Conservation (phyloP, 1,284 basidiomycete species). For the Puccinia novopanici region DNA sequence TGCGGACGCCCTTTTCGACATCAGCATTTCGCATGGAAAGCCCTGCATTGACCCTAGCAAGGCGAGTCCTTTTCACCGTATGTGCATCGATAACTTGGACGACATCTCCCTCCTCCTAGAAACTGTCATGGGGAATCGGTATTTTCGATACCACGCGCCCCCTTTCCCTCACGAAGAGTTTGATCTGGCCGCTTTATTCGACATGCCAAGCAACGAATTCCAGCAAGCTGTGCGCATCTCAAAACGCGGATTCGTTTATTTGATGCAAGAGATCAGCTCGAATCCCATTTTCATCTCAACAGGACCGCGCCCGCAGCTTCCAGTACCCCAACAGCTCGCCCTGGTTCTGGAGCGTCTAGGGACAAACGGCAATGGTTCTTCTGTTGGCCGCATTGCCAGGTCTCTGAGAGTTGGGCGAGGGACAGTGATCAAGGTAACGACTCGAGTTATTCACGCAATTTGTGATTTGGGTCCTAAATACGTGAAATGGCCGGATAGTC, state of each 20-base stretch:
- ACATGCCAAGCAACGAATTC: conserved; percentile 2
- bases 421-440: conserved; percentile 10
- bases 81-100: too few species aligned
- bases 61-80: too few species aligned
- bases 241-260: background rate
- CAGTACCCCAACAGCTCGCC: conserved; percentile 5
- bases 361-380: background rate
- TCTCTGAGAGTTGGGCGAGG: background rate
- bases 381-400: background rate
- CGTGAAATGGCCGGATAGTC: background rate
- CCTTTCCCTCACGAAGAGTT: background rate
- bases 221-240: background rate
- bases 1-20: too few species aligned
- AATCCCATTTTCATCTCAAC: background rate
- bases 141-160: too few species aligned
- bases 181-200: background rate
- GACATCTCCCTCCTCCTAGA: too few species aligned
- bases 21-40: too few species aligned
- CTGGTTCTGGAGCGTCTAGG: background rate
- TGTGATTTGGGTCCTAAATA: background rate
- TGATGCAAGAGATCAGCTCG: background rate
- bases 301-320: background rate
- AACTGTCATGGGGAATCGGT: too few species aligned
- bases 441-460: background rate
- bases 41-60: too few species aligned